Conservation (phyloP, 306 rosid genomes). For the Trichosanthes truncata region DNA sequence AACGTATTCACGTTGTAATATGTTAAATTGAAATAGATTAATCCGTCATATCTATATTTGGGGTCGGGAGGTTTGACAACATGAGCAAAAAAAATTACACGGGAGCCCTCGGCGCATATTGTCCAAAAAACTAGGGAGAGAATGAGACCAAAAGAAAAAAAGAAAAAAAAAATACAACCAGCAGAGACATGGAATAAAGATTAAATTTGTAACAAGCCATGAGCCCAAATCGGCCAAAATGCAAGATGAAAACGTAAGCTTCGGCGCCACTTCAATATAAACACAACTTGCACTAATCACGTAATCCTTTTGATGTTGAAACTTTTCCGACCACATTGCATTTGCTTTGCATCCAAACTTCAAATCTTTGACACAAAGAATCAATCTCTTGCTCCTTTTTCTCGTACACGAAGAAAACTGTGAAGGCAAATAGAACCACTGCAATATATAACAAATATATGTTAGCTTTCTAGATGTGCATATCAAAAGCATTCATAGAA, state of each 20-base stretch:
- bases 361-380: slow-evolving; percentile 28
- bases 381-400: slow-evolving; percentile 73
- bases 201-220: background rate
- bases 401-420: slow-evolving; percentile 62
- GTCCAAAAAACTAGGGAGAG: background rate
- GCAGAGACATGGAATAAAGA: background rate
- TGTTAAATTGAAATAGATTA: background rate
- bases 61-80: background rate
- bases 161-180: background rate
- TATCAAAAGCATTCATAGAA: background rate
- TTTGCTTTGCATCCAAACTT: slow-evolving; percentile 48
- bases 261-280: background rate
- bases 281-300: slow-evolving; percentile 20
- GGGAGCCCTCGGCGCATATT: background rate
- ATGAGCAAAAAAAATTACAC: background rate
- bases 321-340: slow-evolving; percentile 36
- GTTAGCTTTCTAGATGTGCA: background rate
- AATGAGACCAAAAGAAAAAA: background rate
- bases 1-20: background rate
- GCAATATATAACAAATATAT: slow-evolving; percentile 22
- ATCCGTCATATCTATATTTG: background rate
- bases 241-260: background rate
- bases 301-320: slow-evolving; percentile 40
- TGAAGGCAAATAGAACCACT: slow-evolving; percentile 52
- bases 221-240: background rate